Evolutionary conservation across 140 eudicot genomes (phyloP).

Genomic region (Cichorium intybus): DNA sequence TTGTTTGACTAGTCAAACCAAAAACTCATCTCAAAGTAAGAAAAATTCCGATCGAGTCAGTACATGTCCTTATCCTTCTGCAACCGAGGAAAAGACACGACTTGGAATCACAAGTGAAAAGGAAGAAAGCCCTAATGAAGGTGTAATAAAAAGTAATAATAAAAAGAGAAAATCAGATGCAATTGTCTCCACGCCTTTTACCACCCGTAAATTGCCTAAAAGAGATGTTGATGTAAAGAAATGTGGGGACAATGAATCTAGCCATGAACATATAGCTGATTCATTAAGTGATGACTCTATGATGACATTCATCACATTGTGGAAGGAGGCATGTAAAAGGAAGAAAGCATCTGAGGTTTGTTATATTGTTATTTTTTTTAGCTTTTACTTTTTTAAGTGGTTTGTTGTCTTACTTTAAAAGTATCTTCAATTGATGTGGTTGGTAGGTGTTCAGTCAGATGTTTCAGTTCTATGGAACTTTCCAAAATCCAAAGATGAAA

Average conservation of each 20-base stretch:
- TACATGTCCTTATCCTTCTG: slow-evolving; percentile 87
- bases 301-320: slow-evolving; percentile 57
- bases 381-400: neutral
- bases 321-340: slow-evolving; percentile 82
- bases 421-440: neutral
- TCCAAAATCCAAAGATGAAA: slow-evolving; percentile 15
- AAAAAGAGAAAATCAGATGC: slow-evolving; percentile 48
- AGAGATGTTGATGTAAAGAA: slow-evolving; percentile 20
- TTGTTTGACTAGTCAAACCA: slow-evolving; percentile 28
- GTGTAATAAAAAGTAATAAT: slow-evolving; percentile 9
- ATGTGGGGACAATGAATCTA: slow-evolving; percentile 1
- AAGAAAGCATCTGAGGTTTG: slow-evolving; percentile 53
- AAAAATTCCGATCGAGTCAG: slow-evolving; percentile 46
- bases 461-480: slow-evolving; percentile 32
- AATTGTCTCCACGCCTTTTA: slow-evolving; percentile 8
- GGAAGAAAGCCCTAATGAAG: slow-evolving; percentile 21
- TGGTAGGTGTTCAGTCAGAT: slow-evolving; percentile 35
- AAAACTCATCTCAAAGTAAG: slow-evolving; percentile 27
- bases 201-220: slow-evolving; percentile 27
- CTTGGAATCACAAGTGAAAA: slow-evolving; percentile 63
- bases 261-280: slow-evolving; percentile 2
- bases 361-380: neutral
- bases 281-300: slow-evolving; percentile 42
- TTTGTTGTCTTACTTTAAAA: slow-evolving; percentile 5
- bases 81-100: slow-evolving; percentile 67